Evolutionary conservation across 352 stramenopile genomes (phyloP).

Genomic region (Phytophthora capsici): DNA sequence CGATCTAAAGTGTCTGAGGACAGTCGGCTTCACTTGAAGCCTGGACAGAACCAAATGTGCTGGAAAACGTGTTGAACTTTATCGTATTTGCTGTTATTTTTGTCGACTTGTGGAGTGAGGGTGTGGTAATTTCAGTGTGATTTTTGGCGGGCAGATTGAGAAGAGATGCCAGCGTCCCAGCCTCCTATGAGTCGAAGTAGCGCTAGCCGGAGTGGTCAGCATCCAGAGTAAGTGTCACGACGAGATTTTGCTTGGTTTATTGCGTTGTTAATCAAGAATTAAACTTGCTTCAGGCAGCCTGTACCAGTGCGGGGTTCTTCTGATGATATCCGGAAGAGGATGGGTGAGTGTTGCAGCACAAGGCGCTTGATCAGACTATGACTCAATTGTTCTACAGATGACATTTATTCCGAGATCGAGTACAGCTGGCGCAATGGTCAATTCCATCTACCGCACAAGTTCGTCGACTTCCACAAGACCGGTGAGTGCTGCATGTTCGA

Average conservation of each 20-base stretch:
- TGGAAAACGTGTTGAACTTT: conserved; percentile 40
- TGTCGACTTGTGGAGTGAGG: conserved; percentile 7
- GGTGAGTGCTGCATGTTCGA: conserved; percentile 20
- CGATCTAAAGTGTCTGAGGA: conserved; percentile 57
- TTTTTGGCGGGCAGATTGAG: neutral
- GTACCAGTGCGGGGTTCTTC: conserved; percentile 27
- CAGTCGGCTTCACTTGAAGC: conserved; percentile 10
- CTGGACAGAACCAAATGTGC: no score
- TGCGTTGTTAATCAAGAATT: neutral
- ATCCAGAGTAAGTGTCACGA: conserved; percentile 18
- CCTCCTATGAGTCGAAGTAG: conserved; percentile 1
- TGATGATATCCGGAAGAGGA: conserved; percentile 53
- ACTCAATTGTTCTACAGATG: no score
- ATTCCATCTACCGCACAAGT: conserved; percentile 71
- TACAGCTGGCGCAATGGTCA: conserved; percentile 48
- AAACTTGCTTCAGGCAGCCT: conserved; percentile 14
- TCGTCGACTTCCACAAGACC: conserved; percentile 70
- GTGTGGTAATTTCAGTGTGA: conserved; percentile 6
- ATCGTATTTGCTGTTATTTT: conserved; percentile 27
- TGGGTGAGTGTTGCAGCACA: conserved; percentile 30
- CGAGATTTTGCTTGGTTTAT: neutral
- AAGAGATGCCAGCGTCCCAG: conserved; percentile 9
- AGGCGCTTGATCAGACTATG: neutral
- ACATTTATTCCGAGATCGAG: conserved; percentile 80
- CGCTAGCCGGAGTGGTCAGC: conserved; percentile 5